Conservation (phyloP, 2,329 filamentous ascomycete genomes). For the Fusarium lateritium region DNA sequence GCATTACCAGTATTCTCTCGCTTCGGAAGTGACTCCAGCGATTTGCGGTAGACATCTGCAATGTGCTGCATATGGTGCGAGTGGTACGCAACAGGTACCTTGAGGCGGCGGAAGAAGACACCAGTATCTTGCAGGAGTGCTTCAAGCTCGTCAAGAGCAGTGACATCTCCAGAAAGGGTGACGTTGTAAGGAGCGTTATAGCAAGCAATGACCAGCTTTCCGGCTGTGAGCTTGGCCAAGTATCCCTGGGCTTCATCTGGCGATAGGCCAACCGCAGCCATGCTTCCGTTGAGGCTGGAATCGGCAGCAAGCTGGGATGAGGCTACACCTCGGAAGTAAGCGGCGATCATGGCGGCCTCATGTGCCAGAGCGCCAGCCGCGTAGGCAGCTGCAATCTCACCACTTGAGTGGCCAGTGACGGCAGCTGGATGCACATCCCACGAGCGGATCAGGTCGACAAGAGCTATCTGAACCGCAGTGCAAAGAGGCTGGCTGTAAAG, state of each 20-base stretch:
- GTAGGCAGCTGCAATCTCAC: constrained; percentile 7
- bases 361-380: background rate
- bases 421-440: background rate
- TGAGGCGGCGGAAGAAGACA: too few species aligned
- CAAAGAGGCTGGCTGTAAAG: background rate
- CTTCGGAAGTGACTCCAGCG: background rate
- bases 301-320: background rate
- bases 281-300: background rate
- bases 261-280: background rate
- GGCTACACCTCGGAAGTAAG: background rate
- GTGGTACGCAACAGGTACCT: background rate
- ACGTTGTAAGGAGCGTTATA: background rate
- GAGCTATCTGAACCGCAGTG: constrained; percentile 2
- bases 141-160: too few species aligned
- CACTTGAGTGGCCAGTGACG: constrained; percentile 5
- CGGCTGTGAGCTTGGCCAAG: background rate
- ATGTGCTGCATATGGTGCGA: constrained; percentile 8
- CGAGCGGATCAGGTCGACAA: background rate
- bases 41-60: background rate
- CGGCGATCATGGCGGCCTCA: background rate
- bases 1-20: background rate
- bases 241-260: background rate
- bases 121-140: too few species aligned
- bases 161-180: background rate
- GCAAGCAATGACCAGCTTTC: constrained; percentile 4